Base-by-base conservation (phyloP, 2,329 filamentous ascomycete species). In the Pseudocercospora vitis region DNA sequence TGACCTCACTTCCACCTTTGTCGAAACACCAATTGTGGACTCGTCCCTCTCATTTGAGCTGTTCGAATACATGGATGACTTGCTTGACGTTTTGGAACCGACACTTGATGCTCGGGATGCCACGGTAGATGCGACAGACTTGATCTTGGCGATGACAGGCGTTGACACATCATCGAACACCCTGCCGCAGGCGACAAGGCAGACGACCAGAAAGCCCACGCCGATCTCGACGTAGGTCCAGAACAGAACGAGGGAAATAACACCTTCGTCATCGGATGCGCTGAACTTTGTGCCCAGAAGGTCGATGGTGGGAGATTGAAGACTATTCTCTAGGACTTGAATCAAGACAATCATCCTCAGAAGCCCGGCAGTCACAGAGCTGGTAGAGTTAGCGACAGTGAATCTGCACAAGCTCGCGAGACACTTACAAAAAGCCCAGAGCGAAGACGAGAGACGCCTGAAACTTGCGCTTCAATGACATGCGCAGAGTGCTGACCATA, bases 151-250 rank as follows among this genome's bases (percentile, higher is more conserved):
- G 8, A 55, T 18, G 9, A 55, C 52, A 7, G 50, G 50, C 1
- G 48, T 48, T 31, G 48, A 55, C 5, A 52, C 46, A 23, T 54
- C 48, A 29, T 58, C 55, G 14, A 58, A 52, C 2, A 55, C 51
- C 14, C 50, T 44, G 3, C 52, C 55, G 19, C 52, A 53, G 1
- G 55, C 52, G 0, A 58, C 52, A 11, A 52, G 35, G 39, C 55
- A 58, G 6, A 50, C 55, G 1, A 58, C 55, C 14, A 58, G 33
- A 45, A 57, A 58, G 6, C 55, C 55, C 5, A 58, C 52, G 6
- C 52, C 55, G 14, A 58, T 55, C 32, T 58, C 55, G 23, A 55
- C 35, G 14, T 55, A 55, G 1, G 51, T 58, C 55, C 55, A 58
- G 45, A 58, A 52, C 0, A 58, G 44, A 12, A 50, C 35, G 3